Percentiles rank a stretch among this genome's conserved stretches.
Conservation (phyloP, 305 asterid genomes). For the Solanum hybrid region DNA sequence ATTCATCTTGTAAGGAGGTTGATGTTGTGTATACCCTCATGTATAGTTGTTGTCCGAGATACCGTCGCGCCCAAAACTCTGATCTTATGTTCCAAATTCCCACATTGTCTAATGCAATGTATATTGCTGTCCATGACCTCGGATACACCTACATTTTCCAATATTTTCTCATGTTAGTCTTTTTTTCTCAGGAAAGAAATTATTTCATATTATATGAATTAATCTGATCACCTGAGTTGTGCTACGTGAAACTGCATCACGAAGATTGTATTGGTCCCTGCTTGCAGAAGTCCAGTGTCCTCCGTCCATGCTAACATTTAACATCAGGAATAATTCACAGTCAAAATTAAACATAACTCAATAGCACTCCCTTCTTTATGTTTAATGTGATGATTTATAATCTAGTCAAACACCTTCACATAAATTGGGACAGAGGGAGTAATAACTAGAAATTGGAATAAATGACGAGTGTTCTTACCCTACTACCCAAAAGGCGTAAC, state of each 20-base stretch:
- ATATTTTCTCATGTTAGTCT: background rate
- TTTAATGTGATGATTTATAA: background rate
- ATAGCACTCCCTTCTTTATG: background rate
- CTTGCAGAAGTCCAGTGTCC: constrained; percentile 44
- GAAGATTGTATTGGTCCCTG: constrained; percentile 38
- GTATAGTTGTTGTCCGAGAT: constrained; percentile 61
- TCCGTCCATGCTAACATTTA: constrained; percentile 11
- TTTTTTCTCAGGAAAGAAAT: background rate
- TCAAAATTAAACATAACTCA: background rate
- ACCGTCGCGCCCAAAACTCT: constrained; percentile 65
- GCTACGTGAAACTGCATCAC: constrained; percentile 49
- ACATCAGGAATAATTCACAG: background rate
- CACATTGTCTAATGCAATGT: constrained; percentile 53
- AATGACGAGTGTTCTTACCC: constrained; percentile 29
- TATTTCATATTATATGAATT: background rate
- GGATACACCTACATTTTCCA: constrained; percentile 49
- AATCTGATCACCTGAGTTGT: constrained; percentile 20
- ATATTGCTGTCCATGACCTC: constrained; percentile 57
- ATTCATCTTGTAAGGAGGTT: constrained; percentile 54
- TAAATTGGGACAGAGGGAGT: background rate
- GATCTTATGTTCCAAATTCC: constrained; percentile 80
- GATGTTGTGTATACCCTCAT: constrained; percentile 52
- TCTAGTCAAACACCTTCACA: background rate
- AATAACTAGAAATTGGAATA: background rate
- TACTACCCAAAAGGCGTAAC: constrained; percentile 57